These are phyloP conservation scores for Microsporum audouinii DNA, from an alignment of 2,329 filamentous ascomycete genomes.

Conservation along the genomic window DNA sequence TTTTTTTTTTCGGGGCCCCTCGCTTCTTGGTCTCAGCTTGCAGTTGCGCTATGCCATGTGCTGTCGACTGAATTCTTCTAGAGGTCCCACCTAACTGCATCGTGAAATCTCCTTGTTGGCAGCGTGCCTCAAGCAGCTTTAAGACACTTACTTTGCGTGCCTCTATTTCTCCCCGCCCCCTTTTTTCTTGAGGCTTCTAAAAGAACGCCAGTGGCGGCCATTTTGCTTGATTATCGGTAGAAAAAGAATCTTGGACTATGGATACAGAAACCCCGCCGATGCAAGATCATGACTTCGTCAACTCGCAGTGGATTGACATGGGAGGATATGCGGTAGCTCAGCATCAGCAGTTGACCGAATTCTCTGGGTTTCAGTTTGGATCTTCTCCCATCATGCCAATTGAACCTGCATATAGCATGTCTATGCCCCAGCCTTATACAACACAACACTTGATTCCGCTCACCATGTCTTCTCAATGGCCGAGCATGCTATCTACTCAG, in stretches of 20 bases:
- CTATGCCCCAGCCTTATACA: conserved; percentile 46
- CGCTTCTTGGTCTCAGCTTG: background rate
- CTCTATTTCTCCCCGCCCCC: background rate
- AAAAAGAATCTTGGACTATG: conserved; percentile 21
- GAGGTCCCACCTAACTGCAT: conserved; percentile 5
- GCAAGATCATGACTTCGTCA: conserved; percentile 35
- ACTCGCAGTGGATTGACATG: conserved; percentile 37
- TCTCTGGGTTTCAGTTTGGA: conserved; percentile 52
- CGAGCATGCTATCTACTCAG: conserved; percentile 68
- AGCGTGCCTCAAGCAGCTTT: background rate
- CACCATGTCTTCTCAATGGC: conserved; percentile 65
- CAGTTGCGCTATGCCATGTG: conserved; percentile 1
- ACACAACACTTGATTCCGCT: conserved; percentile 54
- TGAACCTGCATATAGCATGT: conserved; percentile 44
- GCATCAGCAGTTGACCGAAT: conserved; percentile 59
- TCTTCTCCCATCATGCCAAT: conserved; percentile 51
- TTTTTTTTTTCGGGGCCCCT: background rate
- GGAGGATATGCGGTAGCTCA: conserved; percentile 44
- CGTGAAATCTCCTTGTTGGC: background rate
- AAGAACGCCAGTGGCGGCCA: background rate
- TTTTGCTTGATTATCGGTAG: background rate
- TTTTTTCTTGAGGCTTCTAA: background rate
- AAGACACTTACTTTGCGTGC: background rate
- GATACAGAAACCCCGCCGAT: conserved; percentile 35
- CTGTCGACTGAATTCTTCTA: background rate